A percentile compares a stretch with the other conserved stretches of the same genome.
phyloP scores from a whole-genome alignment of 495 filamentous ascomycete genomes.

The Penicillium macrosclerotiorum region DNA sequence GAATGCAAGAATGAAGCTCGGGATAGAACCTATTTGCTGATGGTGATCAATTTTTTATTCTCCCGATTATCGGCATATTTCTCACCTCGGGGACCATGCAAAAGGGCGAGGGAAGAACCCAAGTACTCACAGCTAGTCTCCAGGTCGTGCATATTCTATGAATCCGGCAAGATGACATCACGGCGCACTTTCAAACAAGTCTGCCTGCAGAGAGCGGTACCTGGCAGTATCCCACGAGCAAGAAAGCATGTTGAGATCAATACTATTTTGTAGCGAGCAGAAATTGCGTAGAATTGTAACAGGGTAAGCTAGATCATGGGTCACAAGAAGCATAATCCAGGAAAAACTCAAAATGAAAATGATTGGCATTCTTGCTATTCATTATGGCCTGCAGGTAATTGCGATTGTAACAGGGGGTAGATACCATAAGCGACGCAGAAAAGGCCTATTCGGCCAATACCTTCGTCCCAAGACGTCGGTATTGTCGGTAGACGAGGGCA shows the following conservation, averaged over 20 bases:
- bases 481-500: neutral
- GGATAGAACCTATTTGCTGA: no score
- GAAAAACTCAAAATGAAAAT: no score
- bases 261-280: neutral
- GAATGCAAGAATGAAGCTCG: no score
- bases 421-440: constrained; percentile 14
- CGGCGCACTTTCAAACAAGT: constrained; percentile 16
- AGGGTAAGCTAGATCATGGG: neutral
- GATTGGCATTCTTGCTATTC: constrained; percentile 22
- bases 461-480: neutral
- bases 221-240: constrained; percentile 13
- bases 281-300: neutral
- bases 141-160: neutral
- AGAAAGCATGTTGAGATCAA: neutral
- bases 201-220: constrained; percentile 10
- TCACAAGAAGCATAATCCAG: neutral
- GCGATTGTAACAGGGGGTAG: constrained; percentile 1
- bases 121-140: neutral
- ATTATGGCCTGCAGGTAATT: constrained; percentile 14
- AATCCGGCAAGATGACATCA: constrained; percentile 17
- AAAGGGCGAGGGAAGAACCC: no score
- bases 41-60: no score
- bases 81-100: no score
- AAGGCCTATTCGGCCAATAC: neutral
- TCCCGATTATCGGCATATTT: no score